Evolutionary conservation across 768 basidiomycete species (phyloP).

Genomic region (Panellus pusillus): DNA sequence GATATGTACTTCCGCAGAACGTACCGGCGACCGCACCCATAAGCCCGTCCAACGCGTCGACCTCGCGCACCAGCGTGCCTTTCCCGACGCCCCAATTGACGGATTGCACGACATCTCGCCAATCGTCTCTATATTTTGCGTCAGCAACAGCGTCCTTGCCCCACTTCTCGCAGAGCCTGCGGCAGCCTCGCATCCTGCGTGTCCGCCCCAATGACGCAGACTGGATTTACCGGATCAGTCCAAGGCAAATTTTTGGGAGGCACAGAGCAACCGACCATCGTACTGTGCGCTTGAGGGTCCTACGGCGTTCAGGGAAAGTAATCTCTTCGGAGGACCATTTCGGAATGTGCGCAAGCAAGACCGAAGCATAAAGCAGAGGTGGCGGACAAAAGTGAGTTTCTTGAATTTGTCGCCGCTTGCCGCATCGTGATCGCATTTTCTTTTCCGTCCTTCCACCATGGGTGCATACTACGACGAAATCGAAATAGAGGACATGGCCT

Average conservation of each 20-base stretch:
- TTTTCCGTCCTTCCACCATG: constrained; percentile 41
- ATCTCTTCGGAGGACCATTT: neutral
- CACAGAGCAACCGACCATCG: constrained; percentile 13
- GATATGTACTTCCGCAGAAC: constrained; percentile 20
- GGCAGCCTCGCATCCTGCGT: constrained; percentile 92
- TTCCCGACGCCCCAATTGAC: constrained; percentile 92
- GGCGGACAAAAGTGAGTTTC: neutral
- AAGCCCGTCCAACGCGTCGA: constrained; percentile 87
- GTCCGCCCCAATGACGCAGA: constrained; percentile 91
- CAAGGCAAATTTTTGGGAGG: neutral
- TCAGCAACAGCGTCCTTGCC: constrained; percentile 77
- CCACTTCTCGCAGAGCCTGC: constrained; percentile 83
- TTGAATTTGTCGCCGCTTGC: neutral
- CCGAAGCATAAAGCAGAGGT: constrained; percentile 14
- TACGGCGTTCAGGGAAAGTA: constrained; percentile 1
- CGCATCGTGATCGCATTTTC: constrained; percentile 1
- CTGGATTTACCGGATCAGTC: constrained; percentile 29
- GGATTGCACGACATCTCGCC: constrained; percentile 90
- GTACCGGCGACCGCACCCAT: constrained; percentile 82
- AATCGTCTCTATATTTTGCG: constrained; percentile 78
- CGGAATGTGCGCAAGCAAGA: constrained; percentile 12
- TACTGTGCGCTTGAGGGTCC: constrained; percentile 5
- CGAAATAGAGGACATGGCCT: constrained; percentile 95
- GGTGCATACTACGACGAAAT: constrained; percentile 94
- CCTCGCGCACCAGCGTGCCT: constrained; percentile 86